Evolutionary conservation across 805 yeast genomes (phyloP), one percentile per base, ranked within the genome.

Genomic region (Clavispora vitiphila): DNA sequence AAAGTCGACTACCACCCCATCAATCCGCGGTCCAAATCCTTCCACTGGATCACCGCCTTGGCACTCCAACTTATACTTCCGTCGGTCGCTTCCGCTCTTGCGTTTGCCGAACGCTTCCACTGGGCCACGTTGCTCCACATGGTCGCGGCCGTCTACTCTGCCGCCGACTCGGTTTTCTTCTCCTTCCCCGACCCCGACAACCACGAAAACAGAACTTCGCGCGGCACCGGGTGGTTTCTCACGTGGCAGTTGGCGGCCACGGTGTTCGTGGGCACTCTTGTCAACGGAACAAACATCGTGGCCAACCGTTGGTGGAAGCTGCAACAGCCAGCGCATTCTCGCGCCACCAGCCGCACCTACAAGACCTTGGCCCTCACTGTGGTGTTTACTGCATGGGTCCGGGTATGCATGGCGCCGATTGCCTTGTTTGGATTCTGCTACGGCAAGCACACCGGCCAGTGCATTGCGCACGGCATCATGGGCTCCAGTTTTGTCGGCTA

Each of bases 401-500:
- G 86, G 49, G 75, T 78, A 24, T 80, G 89, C 39, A 65, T 91
- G 65, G 91, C 95, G 0, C 87, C 91, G 5, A 82, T 86, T 35
- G 84, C 96, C 1, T 57, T 89, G 48, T 77, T 87, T 49, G 96
- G 96, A 2, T 91, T 89, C 62, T 91, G 98, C 64, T 80, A 87
- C 52, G 85, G 76, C 5, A 71, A 61, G 26, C 93, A 86, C 54
- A 81, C 95, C 0, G 98, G 98, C 19, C 98, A 91, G 64, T 91
- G 98, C 61, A 77, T 89, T 31, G 98, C 98, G 0, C 98, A 91
- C 60, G 97, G 96, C 4, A 86, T 91, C 46, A 91, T 91, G 98
- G 98, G 98, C 0, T 76, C 86, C 19, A 83, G 95, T 0, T 91
- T 91, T 53, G 75, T 91, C 9, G 63, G 73, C 4, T 91, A 91